Conservation (phyloP, 169 alveolate genomes). For the Cryptosporidium bovis region DNA sequence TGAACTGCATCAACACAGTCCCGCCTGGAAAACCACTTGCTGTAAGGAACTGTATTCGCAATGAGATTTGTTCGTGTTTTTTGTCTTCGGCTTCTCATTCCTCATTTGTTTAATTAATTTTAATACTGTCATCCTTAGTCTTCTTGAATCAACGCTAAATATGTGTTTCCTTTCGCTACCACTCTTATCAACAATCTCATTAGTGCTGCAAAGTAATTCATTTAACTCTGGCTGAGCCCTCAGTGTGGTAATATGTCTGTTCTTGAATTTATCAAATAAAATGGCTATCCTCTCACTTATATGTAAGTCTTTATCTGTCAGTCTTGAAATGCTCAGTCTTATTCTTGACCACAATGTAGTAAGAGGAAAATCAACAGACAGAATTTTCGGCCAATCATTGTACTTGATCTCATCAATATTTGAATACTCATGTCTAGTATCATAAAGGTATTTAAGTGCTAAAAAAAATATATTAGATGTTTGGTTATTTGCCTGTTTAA, state of each 20-base stretch:
- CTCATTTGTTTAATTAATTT: conserved; percentile 14
- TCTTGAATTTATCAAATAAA: conserved; percentile 25
- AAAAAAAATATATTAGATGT: conserved; percentile 23
- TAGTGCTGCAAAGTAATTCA: background rate
- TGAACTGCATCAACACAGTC: background rate
- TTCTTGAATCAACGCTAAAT: conserved; percentile 28
- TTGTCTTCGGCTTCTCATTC: conserved; percentile 2
- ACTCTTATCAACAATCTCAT: background rate
- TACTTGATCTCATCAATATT: conserved; percentile 52
- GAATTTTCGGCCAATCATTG: conserved; percentile 54
- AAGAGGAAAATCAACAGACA: conserved; percentile 37
- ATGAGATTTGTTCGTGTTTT: background rate
- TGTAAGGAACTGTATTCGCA: conserved; percentile 45
- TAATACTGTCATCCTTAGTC: conserved; percentile 25
- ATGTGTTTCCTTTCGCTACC: background rate
- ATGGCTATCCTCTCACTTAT: conserved; percentile 39
- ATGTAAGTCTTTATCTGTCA: conserved; percentile 35
- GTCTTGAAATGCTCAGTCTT: conserved; percentile 36
- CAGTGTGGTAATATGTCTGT: background rate
- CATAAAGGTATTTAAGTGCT: conserved; percentile 60
- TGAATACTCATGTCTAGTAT: conserved; percentile 39
- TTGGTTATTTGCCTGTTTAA: background rate
- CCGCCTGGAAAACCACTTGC: conserved; percentile 15
- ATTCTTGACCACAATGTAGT: conserved; percentile 73
- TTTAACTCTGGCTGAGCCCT: background rate